Evolutionary conservation across 495 filamentous ascomycete species (phyloP), one percentile per base, ranked within the genome.

Genomic region (Penicillium bialowiezense): DNA sequence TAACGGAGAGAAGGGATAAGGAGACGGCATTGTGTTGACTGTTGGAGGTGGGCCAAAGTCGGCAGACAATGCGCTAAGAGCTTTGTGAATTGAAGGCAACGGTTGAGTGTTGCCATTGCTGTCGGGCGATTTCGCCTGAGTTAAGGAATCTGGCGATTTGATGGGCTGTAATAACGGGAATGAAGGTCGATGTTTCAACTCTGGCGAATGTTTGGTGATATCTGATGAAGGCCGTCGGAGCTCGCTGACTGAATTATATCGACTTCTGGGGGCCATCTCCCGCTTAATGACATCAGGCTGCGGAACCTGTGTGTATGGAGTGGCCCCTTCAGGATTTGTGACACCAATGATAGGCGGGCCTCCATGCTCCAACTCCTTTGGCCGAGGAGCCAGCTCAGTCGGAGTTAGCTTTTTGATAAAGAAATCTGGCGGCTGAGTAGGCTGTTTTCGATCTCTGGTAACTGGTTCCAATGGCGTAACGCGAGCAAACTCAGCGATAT

Each of bases 71-170:
- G 40, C 58, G n/a, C 64, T 63, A 7, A 78, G 56, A 19, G 70
- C 61, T n/a, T 68, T 67, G 4, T 65, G 62, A 20, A 80, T 62
- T 1, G 77, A 70, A 1, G 75, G 77, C 9, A 79, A 59, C 29
- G 49, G 72, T 43, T 71, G 71, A 7, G 47, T 60, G 15, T 56
- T 56, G 40, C 13, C 24, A 39, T 52, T 55, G 35, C 41, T 63
- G 1, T 77, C 74, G 2, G 74, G 69, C 3, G 76, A 72, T 36
- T 62, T 67, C 24, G 53, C 51, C 6, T 61, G 50, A 29, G 52
- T 53, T 7, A 69, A 68, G 31, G 12, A 10, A 51, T 44, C 2
- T 2, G 48, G 33, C 7, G 51, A 50, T 23, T 52, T 51, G 4
- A 61, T 40, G 1, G 44, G 36, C 17, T 50, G 35, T 24, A 55